These are phyloP conservation scores for Saccharomyces hybrid DNA, from an alignment of 1,139 yeast genomes.

Conservation along the genomic window DNA sequence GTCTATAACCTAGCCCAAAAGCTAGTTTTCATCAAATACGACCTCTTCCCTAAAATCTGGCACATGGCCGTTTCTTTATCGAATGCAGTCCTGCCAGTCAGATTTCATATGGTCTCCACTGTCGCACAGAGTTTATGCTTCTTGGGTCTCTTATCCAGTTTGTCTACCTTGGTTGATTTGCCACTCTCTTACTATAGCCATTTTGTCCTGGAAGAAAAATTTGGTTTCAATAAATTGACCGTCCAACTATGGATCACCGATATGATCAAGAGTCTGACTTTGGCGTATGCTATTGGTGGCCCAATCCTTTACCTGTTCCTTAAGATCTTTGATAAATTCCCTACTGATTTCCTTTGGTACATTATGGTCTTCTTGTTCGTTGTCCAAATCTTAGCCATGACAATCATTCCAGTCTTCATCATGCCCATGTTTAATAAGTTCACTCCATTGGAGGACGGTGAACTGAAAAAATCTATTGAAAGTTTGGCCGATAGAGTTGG, in stretches of 20 bases:
- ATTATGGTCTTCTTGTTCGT: slow-evolving; percentile 63
- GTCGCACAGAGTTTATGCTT: slow-evolving; percentile 66
- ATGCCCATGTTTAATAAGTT: slow-evolving; percentile 90
- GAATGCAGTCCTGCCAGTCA: slow-evolving; percentile 36
- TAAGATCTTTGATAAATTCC: slow-evolving; percentile 72
- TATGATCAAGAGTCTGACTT: slow-evolving; percentile 48
- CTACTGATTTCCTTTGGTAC: slow-evolving; percentile 73
- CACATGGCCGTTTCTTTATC: slow-evolving; percentile 34
- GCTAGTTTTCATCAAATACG: slow-evolving; percentile 49
- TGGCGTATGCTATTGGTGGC: slow-evolving; percentile 55
- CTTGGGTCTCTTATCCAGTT: slow-evolving; percentile 42
- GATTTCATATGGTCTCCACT: slow-evolving; percentile 38
- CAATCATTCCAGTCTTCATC: slow-evolving; percentile 71
- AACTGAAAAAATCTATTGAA: slow-evolving; percentile 75
- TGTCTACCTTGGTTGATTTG: slow-evolving; percentile 46
- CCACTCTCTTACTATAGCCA: slow-evolving; percentile 72
- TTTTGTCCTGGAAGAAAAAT: slow-evolving; percentile 85
- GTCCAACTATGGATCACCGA: slow-evolving; percentile 64
- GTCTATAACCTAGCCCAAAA: slow-evolving; percentile 49
- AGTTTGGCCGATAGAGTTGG: slow-evolving; percentile 65
- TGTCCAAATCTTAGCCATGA: slow-evolving; percentile 66
- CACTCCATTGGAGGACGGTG: slow-evolving; percentile 86
- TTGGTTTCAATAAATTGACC: slow-evolving; percentile 87
- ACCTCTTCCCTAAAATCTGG: slow-evolving; percentile 70
- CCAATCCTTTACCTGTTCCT: slow-evolving; percentile 70